These are phyloP conservation scores for Wallacemonas sp. DNA, from an alignment of 208 protist species.

Conservation along the genomic window DNA sequence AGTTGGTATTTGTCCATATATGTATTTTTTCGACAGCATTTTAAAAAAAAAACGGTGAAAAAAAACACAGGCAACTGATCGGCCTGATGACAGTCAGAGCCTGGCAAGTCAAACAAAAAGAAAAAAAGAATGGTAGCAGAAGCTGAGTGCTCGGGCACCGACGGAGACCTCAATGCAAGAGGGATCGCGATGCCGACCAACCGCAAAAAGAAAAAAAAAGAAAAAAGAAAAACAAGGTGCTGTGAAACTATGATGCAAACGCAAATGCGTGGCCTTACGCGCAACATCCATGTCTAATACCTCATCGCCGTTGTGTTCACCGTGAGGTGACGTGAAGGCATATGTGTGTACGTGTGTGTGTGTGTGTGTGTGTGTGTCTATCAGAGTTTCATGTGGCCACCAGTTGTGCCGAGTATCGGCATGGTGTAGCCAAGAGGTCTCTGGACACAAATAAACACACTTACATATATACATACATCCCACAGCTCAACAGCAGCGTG, in stretches of 20 bases:
- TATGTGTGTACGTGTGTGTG: neutral
- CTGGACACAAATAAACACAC: too few species aligned
- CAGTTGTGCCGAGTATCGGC: neutral
- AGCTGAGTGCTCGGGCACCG: neutral
- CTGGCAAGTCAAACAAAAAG: too few species aligned
- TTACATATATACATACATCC: neutral
- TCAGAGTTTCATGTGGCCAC: slow-evolving; percentile 2
- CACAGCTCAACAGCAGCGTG: neutral
- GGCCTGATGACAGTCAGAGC: neutral
- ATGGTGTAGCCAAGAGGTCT: neutral
- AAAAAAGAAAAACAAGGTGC: slow-evolving; percentile 11
- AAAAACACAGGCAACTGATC: neutral
- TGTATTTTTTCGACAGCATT: slow-evolving; percentile 30
- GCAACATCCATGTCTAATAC: slow-evolving; percentile 10
- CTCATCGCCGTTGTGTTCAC: neutral
- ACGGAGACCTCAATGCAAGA: neutral
- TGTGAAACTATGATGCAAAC: slow-evolving; percentile 19
- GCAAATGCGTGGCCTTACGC: slow-evolving; percentile 7
- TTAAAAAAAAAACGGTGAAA: slow-evolving; percentile 12
- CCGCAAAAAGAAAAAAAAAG: slow-evolving; percentile 18
- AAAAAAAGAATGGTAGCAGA: slow-evolving; percentile 14
- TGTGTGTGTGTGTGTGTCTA: neutral
- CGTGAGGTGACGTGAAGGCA: too few species aligned
- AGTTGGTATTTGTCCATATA: neutral
- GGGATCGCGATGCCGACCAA: neutral